Evolutionary conservation across 345 rosid species (phyloP), one percentile per base, ranked within the genome.

Genomic region (Trapa incisa): DNA sequence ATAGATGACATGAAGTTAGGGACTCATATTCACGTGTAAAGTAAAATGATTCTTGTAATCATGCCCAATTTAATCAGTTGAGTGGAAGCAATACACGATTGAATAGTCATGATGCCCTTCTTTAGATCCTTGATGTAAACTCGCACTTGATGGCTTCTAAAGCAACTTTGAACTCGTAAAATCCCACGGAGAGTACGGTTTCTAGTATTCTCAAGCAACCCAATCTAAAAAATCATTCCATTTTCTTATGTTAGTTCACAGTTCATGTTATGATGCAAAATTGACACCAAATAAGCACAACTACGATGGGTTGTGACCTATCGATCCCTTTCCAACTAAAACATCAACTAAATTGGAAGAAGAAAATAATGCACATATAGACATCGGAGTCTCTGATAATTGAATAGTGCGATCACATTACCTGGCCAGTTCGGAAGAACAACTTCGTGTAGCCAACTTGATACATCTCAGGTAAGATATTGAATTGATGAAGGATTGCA

Each of bases 381-480:
- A 32, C 33, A 12, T 32, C 12, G 12, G 63, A 58, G 29, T 22
- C 29, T 58, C 29, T 58, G 38, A 58, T 22, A 22, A 58, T 58
- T 58, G 63, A 32, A 9, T 1, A 3, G 15, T 58, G 15, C 16
- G 35, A 12, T 58, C 60, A 58, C 35, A 37, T 72, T 73, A 94
- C 99, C 99, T 94, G 99, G 64, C 97, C 99, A 7, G 97, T 80
- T 60, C 99, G 92, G 77, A 94, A 91, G 83, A 94, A 94, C 74
- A 94, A 76, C 68, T 94, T 94, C 38, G 97, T 94, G 82, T 91
- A 94, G 73, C 99, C 97, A 80, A 91, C 99, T 87, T 91, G 97
- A 79, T 91, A 91, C 97, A 94, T 91, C 86, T 94, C 99, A 2
- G 97, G 97, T 82, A 89, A 84, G 72, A 94, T 89, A 74, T 87